Evolutionary conservation across 2,329 filamentous ascomycete species (phyloP).

Genomic region (Teratosphaeria nubilosa): DNA sequence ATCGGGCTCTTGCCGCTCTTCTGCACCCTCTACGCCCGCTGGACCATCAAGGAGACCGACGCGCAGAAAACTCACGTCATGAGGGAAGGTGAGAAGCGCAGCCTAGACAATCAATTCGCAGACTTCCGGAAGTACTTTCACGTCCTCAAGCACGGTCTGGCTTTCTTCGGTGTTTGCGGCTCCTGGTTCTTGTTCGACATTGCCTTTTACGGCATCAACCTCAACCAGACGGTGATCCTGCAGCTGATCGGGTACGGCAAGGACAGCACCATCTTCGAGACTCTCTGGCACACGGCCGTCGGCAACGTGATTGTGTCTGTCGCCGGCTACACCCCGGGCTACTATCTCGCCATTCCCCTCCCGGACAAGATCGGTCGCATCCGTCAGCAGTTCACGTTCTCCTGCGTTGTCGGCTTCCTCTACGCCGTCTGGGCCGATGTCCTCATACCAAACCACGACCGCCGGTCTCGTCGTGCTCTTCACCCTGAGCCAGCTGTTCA

Average conservation of each 20-base stretch:
- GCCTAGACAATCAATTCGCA: conserved; percentile 1
- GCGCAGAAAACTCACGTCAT: conserved; percentile 1
- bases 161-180: neutral
- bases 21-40: neutral
- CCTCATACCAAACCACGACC: neutral
- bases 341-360: conserved; percentile 1
- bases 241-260: conserved; percentile 1
- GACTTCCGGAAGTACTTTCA: conserved; percentile 2
- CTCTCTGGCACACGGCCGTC: conserved; percentile 3
- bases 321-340: conserved; percentile 6
- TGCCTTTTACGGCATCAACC: conserved; percentile 5
- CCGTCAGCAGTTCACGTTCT: neutral
- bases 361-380: conserved; percentile 1
- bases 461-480: conserved; percentile 2
- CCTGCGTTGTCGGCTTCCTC: neutral
- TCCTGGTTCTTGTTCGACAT: conserved; percentile 5
- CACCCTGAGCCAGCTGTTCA: conserved; percentile 35
- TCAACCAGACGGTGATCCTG: conserved; percentile 5
- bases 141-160: neutral
- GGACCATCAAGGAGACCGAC: conserved; percentile 1
- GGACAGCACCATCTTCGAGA: conserved; percentile 1
- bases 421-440: conserved; percentile 4
- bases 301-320: conserved; percentile 4
- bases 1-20: conserved; percentile 3
- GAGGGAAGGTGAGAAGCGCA: conserved; percentile 1